Base-by-base conservation (phyloP, 225 moss, liverwort and hornwort species). In the Pseudoscleropodium purum region DNA sequence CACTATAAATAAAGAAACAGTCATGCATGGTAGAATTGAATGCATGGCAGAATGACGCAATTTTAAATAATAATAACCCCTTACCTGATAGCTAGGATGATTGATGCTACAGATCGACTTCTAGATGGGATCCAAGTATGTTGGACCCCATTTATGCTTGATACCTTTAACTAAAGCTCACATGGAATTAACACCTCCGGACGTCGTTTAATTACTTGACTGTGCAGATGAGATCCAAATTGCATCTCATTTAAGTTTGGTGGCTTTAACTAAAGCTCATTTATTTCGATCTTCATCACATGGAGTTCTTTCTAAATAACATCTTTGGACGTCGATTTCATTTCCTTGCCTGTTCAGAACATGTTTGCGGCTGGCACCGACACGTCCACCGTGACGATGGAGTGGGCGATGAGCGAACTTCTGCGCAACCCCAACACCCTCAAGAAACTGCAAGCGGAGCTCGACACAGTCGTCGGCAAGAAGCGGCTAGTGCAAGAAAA, bases 391-490 rank as follows among this genome's bases (percentile, higher is more conserved):
- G 87, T 88, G 79, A 91, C 88, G 21, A 86, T 89, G 84, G 94
- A 92, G 65, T 94, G 92, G 94, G 91, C 90, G 0, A 90, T 92
- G 90, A 83, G 89, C 1, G 90, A 94, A 88, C 86, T 94, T 6
- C 73, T 92, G 24, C 84, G 81, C 12, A 87, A 91, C 73, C 92
- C 94, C 4, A 37, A 49, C 41, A 89, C 82, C 60, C 79, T 92
- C 86, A 62, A 49, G 47, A 91, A 91, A 52, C 80, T 88, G 7
- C 83, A 92, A 39, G 64, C 81, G 11, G 93, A 93, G 62, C 81
- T 93, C 10, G 43, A 83, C 64, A 66, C 76, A 2, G 45, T 86
- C 8, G 62, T 93, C 45, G 91, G 91, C 61, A 83, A 82, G 34
- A 65, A 88, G 14, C 36, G 91, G 7, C 59, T 76, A 2, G 89